phyloP scores from a whole-genome alignment of 139 green algal genomes.

The Picocystis salinarum region DNA sequence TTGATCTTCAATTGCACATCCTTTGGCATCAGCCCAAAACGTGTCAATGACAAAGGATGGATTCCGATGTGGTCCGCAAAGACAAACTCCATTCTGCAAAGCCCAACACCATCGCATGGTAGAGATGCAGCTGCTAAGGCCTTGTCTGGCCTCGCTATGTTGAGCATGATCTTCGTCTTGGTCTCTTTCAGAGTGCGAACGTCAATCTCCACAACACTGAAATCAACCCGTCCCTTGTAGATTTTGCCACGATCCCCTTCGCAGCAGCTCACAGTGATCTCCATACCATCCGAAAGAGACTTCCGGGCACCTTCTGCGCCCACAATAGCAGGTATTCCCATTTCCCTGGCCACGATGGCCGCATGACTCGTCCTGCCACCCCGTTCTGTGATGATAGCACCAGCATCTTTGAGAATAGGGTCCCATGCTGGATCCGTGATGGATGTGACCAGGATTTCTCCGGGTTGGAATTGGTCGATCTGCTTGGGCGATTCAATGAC shows the following conservation, averaged over 20 bases:
- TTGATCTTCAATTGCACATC: too few species aligned
- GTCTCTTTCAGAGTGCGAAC: too few species aligned
- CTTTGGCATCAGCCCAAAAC: too few species aligned
- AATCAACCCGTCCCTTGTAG: slow-evolving; percentile 2
- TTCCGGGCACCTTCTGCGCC: not conserved
- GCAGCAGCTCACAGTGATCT: slow-evolving; percentile 3
- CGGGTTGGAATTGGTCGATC: slow-evolving; percentile 1
- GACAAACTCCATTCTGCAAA: slow-evolving; percentile 11
- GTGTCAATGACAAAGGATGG: slow-evolving; percentile 6
- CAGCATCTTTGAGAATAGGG: slow-evolving; percentile 7
- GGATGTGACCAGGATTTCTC: slow-evolving; percentile 6
- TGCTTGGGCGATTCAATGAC: slow-evolving; percentile 1
- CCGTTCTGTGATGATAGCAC: slow-evolving; percentile 10
- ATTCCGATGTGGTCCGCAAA: slow-evolving; percentile 5
- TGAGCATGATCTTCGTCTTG: too few species aligned
- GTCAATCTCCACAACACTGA: too few species aligned
- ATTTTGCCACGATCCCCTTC: slow-evolving; percentile 6
- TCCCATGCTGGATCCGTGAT: slow-evolving; percentile 13
- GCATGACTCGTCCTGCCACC: slow-evolving; percentile 9
- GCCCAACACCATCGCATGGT: slow-evolving; percentile 9
- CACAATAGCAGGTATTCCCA: slow-evolving; percentile 8
- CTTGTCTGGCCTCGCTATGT: too few species aligned
- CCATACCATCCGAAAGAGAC: not conserved
- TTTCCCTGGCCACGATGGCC: slow-evolving; percentile 9
- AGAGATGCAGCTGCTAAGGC: too few species aligned